Evolutionary conservation across 2,329 filamentous ascomycete genomes (phyloP), one percentile per base, ranked within the genome.

Genomic region (Apiospora malaysiana): DNA sequence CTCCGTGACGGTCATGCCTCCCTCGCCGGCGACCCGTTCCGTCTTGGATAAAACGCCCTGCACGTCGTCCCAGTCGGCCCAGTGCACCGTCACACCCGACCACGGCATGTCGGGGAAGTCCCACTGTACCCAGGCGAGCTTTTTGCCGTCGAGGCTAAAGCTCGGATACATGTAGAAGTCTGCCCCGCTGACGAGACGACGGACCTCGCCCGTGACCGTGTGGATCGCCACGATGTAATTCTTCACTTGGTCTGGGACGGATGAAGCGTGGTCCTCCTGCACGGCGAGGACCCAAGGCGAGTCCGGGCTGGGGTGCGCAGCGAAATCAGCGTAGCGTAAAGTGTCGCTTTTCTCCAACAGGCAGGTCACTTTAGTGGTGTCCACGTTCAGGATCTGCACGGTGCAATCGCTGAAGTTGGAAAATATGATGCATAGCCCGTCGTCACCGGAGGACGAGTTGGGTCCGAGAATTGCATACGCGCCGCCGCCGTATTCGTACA

Each of bases 401-500:
- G 82, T 81, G 66, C 82, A 79, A 37, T 83, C 82, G 18, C 78
- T 75, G 32, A 78, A 76, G 70, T 87, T 83, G 14, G 83, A 82
- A 72, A 88, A 87, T 49, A 88, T 78, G 67, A 89, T 78, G 16
- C 79, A 76, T 3, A 81, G 82, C 68, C 84, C 80, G 0, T 18
- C 51, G 16, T 59, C 3, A 8, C 10, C 9, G 16, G 21, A 7
- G 3, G 51, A n/a, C 16, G 32, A 56, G 10, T 75, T 14, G 40
- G 4, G 4, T 5, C 9, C 75, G 1, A 83, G 73, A 7, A 85
- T 75, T 2, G 80, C 81, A 67, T 84, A 84, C 0, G 85, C 78
- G 3, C 82, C 82, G 14, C 86, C 87, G 1, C 87, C 87, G 68
- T 89, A 88, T 72, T 87, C 86, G 72, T 89, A 87, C 21, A 88